Evolutionary conservation across 805 yeast genomes (phyloP).

Genomic region (Sugiyamaella americana): DNA sequence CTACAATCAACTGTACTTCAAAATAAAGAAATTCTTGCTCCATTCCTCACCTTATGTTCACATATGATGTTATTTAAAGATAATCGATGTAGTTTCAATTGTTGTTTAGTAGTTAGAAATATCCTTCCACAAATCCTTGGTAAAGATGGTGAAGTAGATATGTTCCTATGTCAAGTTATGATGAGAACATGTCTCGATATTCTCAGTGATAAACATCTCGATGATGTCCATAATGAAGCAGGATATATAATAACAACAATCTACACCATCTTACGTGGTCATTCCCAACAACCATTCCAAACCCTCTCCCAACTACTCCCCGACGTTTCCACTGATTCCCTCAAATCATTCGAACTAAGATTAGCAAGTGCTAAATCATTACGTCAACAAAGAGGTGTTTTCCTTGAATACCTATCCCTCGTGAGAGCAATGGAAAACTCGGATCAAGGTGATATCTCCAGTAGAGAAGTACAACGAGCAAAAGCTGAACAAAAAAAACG

Average conservation of each 20-base stretch:
- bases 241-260: conserved; percentile 80
- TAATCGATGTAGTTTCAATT: conserved; percentile 87
- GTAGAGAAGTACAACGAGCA: conserved; percentile 31
- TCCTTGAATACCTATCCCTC: conserved; percentile 66
- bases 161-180: conserved; percentile 55
- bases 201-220: conserved; percentile 66
- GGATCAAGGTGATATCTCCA: conserved; percentile 36
- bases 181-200: conserved; percentile 64
- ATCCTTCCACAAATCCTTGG: conserved; percentile 63
- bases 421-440: conserved; percentile 40
- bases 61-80: conserved; percentile 80
- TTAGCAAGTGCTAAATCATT: conserved; percentile 57
- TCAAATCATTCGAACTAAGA: conserved; percentile 57
- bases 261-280: conserved; percentile 65
- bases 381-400: conserved; percentile 73
- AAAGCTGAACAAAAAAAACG: conserved; percentile 15
- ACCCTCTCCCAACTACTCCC: conserved; percentile 48
- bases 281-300: conserved; percentile 63
- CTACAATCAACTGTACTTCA: conserved; percentile 62
- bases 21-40: conserved; percentile 63
- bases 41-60: conserved; percentile 66
- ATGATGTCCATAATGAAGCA: conserved; percentile 86
- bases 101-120: conserved; percentile 72
- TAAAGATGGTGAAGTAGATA: conserved; percentile 70
- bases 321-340: conserved; percentile 45